Evolutionary conservation across 1,139 yeast species (phyloP), one percentile per base, ranked within the genome.

Genomic region (Debaryomyces robertsiae): DNA sequence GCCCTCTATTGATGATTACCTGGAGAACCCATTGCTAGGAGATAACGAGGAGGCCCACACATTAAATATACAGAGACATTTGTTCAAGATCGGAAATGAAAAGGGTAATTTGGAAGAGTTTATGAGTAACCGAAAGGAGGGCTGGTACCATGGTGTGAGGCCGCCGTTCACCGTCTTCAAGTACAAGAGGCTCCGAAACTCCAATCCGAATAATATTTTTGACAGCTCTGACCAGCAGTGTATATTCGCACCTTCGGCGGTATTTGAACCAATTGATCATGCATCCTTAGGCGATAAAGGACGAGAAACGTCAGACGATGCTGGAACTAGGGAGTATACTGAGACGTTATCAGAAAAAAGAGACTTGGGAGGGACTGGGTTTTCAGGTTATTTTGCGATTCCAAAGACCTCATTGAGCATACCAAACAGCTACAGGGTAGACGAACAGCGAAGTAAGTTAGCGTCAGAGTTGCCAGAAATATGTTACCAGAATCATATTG

Each of bases 401-500:
- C 74, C 74, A 6, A 52, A 56, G 36, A 45, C 60, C 2, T 50
- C 65, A 1, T 40, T 64, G 14, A 64, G 63, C 42, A 42, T 56
- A 2, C 66, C 67, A 3, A 42, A 48, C 16, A 29, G 42, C 3
- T 43, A 38, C 10, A 43, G 43, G 30, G 33, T 45, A 7, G 49
- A 46, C 27, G 43, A 43, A 18, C 46, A 28, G 5, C 38, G 40
- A 13, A 37, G 39, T 6, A 42, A 41, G 36, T 42, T 38, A 24
- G 43, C 42, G 32, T 43, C 39, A 17, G 60, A 54, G 27, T 44
- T 65, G 4, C 65, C 67, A 5, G 51, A 61, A 44, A 44, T 65
- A 4, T 61, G 65, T 31, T 69, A 62, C 47, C 75, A 67, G 36
- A 65, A 65, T 42, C 63, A 61, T 38, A 63, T 61, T 39, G 64